Conservation (phyloP, 192 early-diverging fungal species). For the Phlyctochytrium planicorne region DNA sequence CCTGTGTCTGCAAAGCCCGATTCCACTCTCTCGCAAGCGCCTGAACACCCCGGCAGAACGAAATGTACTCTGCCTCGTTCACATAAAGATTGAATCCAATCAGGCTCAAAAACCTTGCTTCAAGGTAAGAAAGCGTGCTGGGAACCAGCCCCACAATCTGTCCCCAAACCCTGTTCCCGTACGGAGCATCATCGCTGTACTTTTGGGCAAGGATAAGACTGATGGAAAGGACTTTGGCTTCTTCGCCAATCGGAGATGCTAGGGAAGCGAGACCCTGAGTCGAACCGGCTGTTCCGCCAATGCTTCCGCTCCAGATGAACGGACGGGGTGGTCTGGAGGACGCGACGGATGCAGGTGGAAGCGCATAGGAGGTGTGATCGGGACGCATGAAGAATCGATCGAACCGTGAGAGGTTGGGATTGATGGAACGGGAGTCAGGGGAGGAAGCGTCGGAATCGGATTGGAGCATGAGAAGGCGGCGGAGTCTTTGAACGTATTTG, state of each 20-base stretch:
- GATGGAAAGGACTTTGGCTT: constrained; percentile 16
- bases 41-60: constrained; percentile 22
- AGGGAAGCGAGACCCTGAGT: not conserved
- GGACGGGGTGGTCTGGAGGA: not conserved
- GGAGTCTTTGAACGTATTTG: constrained; percentile 30
- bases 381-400: not conserved
- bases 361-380: not conserved
- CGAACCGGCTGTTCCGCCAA: too few relatives aligned
- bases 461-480: constrained; percentile 4
- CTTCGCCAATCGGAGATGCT: not conserved
- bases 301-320: too few relatives aligned
- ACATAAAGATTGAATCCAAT: constrained; percentile 20
- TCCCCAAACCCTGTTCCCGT: constrained; percentile 22
- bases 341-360: not conserved
- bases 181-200: constrained; percentile 24
- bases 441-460: not conserved
- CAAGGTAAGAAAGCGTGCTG: constrained; percentile 9
- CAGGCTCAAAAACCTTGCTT: constrained; percentile 3
- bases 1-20: not conserved
- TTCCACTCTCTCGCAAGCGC: constrained; percentile 29
- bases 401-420: too few relatives aligned
- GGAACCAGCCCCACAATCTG: constrained; percentile 12
- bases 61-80: constrained; percentile 13
- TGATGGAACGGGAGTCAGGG: not conserved
- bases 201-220: constrained; percentile 27